A percentile compares a stretch with the other conserved stretches of the same genome.
Conservation (phyloP, 2,329 filamentous ascomycete genomes). For the Waltergamsia citrina region DNA sequence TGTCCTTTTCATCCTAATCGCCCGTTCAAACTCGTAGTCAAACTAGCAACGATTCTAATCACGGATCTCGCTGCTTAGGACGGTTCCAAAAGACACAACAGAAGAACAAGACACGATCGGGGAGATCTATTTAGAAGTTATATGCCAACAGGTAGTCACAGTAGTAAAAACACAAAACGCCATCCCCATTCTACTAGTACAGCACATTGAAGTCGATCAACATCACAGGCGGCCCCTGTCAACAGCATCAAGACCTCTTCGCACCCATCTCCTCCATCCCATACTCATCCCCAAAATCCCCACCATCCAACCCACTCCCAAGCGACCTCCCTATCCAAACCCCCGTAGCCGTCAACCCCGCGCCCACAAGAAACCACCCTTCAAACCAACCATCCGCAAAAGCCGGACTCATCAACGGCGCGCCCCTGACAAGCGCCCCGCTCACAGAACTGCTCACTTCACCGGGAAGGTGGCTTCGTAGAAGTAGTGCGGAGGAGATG, state of each 20-base stretch:
- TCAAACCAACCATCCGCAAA: slow-evolving; percentile 75
- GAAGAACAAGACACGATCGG: too few relatives aligned
- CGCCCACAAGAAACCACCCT: slow-evolving; percentile 69
- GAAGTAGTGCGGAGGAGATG: slow-evolving; percentile 66
- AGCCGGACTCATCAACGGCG: slow-evolving; percentile 51
- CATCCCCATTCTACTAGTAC: too few relatives aligned
- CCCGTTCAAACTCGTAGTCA: too few relatives aligned
- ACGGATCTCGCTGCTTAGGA: too few relatives aligned
- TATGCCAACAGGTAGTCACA: too few relatives aligned
- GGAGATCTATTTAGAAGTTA: too few relatives aligned
- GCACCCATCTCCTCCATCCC: slow-evolving; percentile 61
- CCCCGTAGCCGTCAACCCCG: slow-evolving; percentile 55
- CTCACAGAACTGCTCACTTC: slow-evolving; percentile 71
- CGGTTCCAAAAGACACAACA: too few relatives aligned
- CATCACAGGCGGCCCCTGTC: too few relatives aligned
- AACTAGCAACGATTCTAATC: too few relatives aligned
- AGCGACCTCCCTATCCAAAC: slow-evolving; percentile 64
- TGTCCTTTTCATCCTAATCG: too few relatives aligned
- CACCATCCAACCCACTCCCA: slow-evolving; percentile 9
- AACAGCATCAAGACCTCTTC: slow-evolving; percentile 42
- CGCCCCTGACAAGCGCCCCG: slow-evolving; percentile 62
- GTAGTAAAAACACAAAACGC: too few relatives aligned
- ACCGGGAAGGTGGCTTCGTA: slow-evolving; percentile 68
- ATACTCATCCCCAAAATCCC: slow-evolving; percentile 44
- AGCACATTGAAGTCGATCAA: too few relatives aligned